Base-by-base conservation (phyloP, 1,139 yeast species). In the Pneumocystis wakefieldiae region DNA sequence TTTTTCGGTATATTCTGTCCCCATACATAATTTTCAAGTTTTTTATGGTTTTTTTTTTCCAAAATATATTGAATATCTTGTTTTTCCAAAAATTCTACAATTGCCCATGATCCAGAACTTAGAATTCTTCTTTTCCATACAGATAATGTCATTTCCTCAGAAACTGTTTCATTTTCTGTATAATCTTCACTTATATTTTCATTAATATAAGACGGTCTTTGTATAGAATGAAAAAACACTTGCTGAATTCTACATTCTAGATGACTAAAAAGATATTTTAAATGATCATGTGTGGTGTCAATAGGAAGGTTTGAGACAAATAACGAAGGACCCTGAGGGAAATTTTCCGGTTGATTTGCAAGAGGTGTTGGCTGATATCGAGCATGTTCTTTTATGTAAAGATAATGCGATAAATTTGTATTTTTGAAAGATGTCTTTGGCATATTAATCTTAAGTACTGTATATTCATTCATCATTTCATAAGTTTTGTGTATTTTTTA, bases 291-390 rank as follows among this genome's bases (percentile, higher is more conserved):
- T 6, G 71, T 67, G 7, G 69, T 57, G 57, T 69, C 70, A 39
- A 66, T 63, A 4, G 71, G 71, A 19, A 69, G 48, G 57, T 69
- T 69, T 17, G 67, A 67, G 32, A 68, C 29, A 61, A 68, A 69
- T 48, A 69, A 48, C 17, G 67, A 62, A 24, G 57, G 57, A 15
- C 59, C 63, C 6, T 59, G 28, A 8, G 64, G 63, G 6, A 37
- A 29, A 3, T 28, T 28, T 4, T 58, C 65, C 12, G 64, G 60
- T 5, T 65, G 59, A 48, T 48, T 48, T 48, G 15, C n/a, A 48
- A 48, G 55, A 48, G 55, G 55, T 48, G 32, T 19, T 48, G 55
- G 55, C 12, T 10, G 55, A 48, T 48, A 24, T 24, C 55, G 55
- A 35, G 62, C 65, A 41, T 67, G 68, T 59, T 65, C 63, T 19